Evolutionary conservation across 257 asterid species (phyloP), one percentile per base, ranked within the genome.

Genomic region (Verbascum thapsus): DNA sequence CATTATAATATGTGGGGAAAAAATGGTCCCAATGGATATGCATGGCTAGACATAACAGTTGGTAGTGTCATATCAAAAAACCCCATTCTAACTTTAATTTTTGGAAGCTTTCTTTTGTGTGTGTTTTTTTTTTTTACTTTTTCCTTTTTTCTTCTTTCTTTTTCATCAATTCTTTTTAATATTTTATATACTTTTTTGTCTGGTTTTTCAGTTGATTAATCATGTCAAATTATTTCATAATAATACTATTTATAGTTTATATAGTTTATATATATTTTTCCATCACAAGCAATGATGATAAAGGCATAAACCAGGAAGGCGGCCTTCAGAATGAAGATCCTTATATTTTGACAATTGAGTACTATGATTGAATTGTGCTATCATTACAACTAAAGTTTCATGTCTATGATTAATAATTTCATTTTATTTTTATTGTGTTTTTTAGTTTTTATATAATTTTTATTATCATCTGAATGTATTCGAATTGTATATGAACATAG

Each of bases 321-420:
- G 85, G 85, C 91, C 74, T 81, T 84, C 85, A 84, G 19, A 63
- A 11, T 3, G 43, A 19, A 52, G 40, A 51, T 67, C 57, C 58
- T 71, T 66, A 15, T 71, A 67, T 63, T 55, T 78, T 80, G 64
- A 72, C 68, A 57, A 70, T 13, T n/a, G n/a, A n/a, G n/a, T n/a
- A n/a, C n/a, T 43, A 63, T 76, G 67, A 69, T 78, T 74, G 58
- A 64, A 58, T 58, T 52, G n/a, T 72, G 64, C 69, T 71, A 67
- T 60, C 72, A 68, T 83, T 42, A 56, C 69, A 10, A 49, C 47
- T 39, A 68, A 38, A 43, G n/a, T 30, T 37, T 48, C 59, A n/a
- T 61, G 48, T 57, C 53, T 35, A 48, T 10, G 51, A 20, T 48
- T 30, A 17, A 11, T 0, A 40, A 47, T 43, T n/a, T n/a, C n/a